These are phyloP conservation scores for Yamadazyma sp. DNA, from an alignment of 1,139 yeast genomes.

Conservation along the genomic window DNA sequence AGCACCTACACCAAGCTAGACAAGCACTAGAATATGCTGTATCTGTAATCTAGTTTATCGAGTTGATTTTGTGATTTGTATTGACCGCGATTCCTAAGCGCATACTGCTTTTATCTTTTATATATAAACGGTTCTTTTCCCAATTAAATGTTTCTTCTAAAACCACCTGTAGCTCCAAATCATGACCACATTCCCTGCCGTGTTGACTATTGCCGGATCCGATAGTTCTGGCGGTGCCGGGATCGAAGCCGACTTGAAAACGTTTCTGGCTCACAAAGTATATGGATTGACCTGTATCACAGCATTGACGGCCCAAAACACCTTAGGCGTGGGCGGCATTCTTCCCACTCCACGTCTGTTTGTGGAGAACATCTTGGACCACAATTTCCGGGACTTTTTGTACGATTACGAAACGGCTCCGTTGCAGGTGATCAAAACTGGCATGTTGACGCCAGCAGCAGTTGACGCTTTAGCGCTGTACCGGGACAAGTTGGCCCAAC, in stretches of 20 bases:
- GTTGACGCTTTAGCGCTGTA: constrained; percentile 46
- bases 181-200: constrained; percentile 31
- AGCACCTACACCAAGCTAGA: constrained; percentile 47
- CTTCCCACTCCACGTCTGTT: constrained; percentile 46
- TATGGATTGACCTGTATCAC: constrained; percentile 81
- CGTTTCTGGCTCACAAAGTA: constrained; percentile 75
- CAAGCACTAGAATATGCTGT: too few species aligned
- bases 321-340: constrained; percentile 55
- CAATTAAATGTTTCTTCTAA: background rate
- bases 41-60: too few species aligned
- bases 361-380: constrained; percentile 47
- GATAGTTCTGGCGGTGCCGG: constrained; percentile 97
- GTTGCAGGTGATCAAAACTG: constrained; percentile 75
- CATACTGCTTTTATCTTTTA: constrained; percentile 6
- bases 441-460: constrained; percentile 68
- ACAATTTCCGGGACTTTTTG: constrained; percentile 63
- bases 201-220: constrained; percentile 75
- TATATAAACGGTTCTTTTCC: background rate
- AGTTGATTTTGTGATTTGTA: too few species aligned
- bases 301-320: constrained; percentile 84
- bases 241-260: constrained; percentile 87
- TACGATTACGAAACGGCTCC: constrained; percentile 26
- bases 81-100: constrained; percentile 10
- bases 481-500: constrained; percentile 25
- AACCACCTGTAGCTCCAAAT: background rate